A percentile compares a stretch with the other conserved stretches of the same genome.
phyloP scores from a whole-genome alignment of 345 rosid species.

The Eucalyptus viminalis region DNA sequence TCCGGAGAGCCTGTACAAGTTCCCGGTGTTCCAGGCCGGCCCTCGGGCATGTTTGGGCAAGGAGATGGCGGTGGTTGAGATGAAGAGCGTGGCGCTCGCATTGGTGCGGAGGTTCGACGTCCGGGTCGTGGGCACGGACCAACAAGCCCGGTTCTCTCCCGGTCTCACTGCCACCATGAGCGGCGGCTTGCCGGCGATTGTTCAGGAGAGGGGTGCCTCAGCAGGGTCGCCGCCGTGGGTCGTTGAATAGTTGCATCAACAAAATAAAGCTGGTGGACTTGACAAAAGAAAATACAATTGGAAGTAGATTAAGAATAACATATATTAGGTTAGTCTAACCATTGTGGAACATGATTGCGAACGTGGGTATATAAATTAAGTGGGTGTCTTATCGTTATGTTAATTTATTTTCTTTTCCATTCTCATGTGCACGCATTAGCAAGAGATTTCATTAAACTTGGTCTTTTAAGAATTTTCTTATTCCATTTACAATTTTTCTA shows the following conservation, averaged over 20 bases:
- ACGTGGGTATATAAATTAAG: not conserved
- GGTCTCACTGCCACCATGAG: constrained; percentile 71
- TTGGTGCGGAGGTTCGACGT: constrained; percentile 23
- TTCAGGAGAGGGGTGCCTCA: not conserved
- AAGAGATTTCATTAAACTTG: not conserved
- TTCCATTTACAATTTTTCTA: not conserved
- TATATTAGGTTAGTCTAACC: not conserved
- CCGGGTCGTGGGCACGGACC: constrained; percentile 11
- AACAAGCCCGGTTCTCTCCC: constrained; percentile 32
- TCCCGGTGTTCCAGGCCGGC: constrained; percentile 66
- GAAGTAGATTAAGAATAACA: not conserved
- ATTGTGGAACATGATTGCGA: not conserved
- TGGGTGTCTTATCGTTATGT: not conserved
- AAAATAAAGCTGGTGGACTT: not conserved
- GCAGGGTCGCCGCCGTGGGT: not conserved
- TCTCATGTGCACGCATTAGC: not conserved
- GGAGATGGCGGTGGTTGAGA: constrained; percentile 48
- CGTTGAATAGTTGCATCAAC: not conserved
- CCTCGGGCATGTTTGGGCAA: constrained; percentile 55
- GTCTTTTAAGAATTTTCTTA: not conserved
- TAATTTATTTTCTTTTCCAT: not conserved
- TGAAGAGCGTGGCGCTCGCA: constrained; percentile 37
- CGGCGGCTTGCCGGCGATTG: constrained; percentile 58
- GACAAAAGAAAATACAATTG: not conserved
- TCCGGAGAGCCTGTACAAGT: constrained; percentile 25